Percentiles rank a stretch among this genome's conserved stretches.
These are phyloP conservation scores for Fusarium pilosicola DNA, from an alignment of 2,329 filamentous ascomycete species.

Conservation along the genomic window DNA sequence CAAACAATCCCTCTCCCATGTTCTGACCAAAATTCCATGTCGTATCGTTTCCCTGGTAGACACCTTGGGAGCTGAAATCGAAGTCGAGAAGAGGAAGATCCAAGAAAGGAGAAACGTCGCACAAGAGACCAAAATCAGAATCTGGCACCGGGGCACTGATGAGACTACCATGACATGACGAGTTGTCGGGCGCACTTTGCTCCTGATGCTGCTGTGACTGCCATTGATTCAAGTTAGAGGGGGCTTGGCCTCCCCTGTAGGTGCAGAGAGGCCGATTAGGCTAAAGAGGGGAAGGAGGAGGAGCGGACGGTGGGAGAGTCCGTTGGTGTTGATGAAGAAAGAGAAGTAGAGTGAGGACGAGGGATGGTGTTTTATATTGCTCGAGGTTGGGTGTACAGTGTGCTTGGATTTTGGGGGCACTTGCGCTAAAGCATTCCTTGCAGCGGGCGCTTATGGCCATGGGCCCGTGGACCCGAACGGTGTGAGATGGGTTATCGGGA, in stretches of 20 bases:
- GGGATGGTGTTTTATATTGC: constrained; percentile 29
- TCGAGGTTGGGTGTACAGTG: constrained; percentile 21
- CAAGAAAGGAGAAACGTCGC: constrained; percentile 22
- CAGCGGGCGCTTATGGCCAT: neutral
- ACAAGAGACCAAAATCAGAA: constrained; percentile 20
- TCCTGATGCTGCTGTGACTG: constrained; percentile 17
- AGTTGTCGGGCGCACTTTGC: constrained; percentile 12
- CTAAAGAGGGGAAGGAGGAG: neutral
- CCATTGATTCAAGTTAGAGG: constrained; percentile 45
- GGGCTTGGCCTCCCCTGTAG: constrained; percentile 41
- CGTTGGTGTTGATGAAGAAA: constrained; percentile 19
- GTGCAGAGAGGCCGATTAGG: constrained; percentile 39
- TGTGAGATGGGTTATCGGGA: neutral
- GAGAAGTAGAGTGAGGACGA: constrained; percentile 1
- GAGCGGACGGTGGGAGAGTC: constrained; percentile 12
- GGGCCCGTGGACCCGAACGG: constrained; percentile 13
- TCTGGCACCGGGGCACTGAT: constrained; percentile 23
- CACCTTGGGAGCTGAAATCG: constrained; percentile 7
- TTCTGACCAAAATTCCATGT: constrained; percentile 23
- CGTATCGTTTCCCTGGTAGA: constrained; percentile 13
- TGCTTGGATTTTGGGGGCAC: neutral
- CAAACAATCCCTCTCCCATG: constrained; percentile 20
- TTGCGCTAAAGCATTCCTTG: constrained; percentile 17
- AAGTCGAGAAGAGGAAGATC: constrained; percentile 32
- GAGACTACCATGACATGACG: constrained; percentile 36